A percentile compares a stretch with the other conserved stretches of the same genome.
These are phyloP conservation scores for Cadophora gregata DNA, from an alignment of 2,329 filamentous ascomycete genomes.

Conservation along the genomic window DNA sequence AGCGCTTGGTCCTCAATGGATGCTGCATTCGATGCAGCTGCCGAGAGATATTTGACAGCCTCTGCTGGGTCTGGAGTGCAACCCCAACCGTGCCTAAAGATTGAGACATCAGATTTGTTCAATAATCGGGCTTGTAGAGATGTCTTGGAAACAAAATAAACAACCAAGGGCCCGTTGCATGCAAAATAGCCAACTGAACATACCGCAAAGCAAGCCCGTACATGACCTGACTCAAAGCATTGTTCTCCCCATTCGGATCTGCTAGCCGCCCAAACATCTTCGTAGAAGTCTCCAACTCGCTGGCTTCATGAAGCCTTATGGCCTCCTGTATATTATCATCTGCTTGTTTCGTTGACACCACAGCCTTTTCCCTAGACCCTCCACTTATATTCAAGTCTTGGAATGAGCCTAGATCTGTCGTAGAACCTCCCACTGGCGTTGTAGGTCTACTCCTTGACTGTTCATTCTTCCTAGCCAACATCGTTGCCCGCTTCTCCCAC, in stretches of 20 bases:
- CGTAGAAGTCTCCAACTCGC: conserved; percentile 81
- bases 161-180: conserved; percentile 4
- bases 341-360: conserved; percentile 57
- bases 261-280: conserved; percentile 83
- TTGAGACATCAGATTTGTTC: conserved; percentile 33
- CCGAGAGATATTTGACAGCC: conserved; percentile 84
- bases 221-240: conserved; percentile 92
- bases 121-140: conserved; percentile 10
- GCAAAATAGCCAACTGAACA: conserved; percentile 46
- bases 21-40: conserved; percentile 89
- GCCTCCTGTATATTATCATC: conserved; percentile 88
- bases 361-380: conserved; percentile 30
- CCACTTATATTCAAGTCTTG: conserved; percentile 35
- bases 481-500: conserved; percentile 95
- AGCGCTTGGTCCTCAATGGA: conserved; percentile 85
- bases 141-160: neutral
- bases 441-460: conserved; percentile 49
- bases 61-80: conserved; percentile 72
- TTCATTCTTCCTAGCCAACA: conserved; percentile 73
- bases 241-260: conserved; percentile 83
- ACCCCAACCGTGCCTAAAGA: conserved; percentile 86
- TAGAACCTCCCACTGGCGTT: conserved; percentile 43
- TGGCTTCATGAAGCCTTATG: conserved; percentile 89
- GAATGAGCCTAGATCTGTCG: conserved; percentile 33
- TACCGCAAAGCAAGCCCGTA: conserved; percentile 90